A percentile compares a stretch with the other conserved stretches of the same genome.
These are phyloP conservation scores for Capronia americana DNA, from an alignment of 2,329 filamentous ascomycete genomes.

Conservation along the genomic window DNA sequence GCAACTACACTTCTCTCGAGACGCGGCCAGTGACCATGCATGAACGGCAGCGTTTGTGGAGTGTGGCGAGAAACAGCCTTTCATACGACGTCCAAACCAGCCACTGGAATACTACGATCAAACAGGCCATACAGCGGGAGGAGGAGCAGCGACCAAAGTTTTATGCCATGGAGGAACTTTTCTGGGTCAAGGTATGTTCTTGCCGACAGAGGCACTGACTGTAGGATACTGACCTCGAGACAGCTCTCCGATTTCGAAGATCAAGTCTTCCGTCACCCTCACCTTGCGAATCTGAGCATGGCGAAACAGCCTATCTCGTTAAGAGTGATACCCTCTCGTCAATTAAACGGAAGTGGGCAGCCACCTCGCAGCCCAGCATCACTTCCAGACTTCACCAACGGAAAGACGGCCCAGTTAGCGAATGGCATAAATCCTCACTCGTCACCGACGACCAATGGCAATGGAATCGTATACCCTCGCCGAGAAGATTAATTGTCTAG, in stretches of 20 bases:
- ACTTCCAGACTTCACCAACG: slow-evolving; percentile 18
- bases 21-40: slow-evolving; percentile 51
- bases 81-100: slow-evolving; percentile 51
- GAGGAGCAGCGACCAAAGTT: slow-evolving; percentile 55
- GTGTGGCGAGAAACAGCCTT: slow-evolving; percentile 54
- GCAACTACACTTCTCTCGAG: slow-evolving; percentile 52
- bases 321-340: slow-evolving; percentile 15
- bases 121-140: slow-evolving; percentile 50
- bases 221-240: slow-evolving; percentile 22
- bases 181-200: slow-evolving; percentile 56
- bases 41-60: slow-evolving; percentile 56
- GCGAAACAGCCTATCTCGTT: slow-evolving; percentile 35
- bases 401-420: slow-evolving; percentile 22
- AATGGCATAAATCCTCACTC: slow-evolving; percentile 31
- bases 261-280: slow-evolving; percentile 55
- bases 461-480: slow-evolving; percentile 28
- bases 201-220: too few relatives aligned
- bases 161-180: slow-evolving; percentile 57
- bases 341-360: slow-evolving; percentile 4
- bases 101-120: slow-evolving; percentile 46
- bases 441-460: slow-evolving; percentile 23
- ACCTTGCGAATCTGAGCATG: slow-evolving; percentile 44
- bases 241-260: slow-evolving; percentile 59
- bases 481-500: slow-evolving; percentile 15
- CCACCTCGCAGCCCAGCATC: slow-evolving; percentile 20